Conservation (phyloP, 179 eudicot genomes). For the Drosera spatulata region DNA sequence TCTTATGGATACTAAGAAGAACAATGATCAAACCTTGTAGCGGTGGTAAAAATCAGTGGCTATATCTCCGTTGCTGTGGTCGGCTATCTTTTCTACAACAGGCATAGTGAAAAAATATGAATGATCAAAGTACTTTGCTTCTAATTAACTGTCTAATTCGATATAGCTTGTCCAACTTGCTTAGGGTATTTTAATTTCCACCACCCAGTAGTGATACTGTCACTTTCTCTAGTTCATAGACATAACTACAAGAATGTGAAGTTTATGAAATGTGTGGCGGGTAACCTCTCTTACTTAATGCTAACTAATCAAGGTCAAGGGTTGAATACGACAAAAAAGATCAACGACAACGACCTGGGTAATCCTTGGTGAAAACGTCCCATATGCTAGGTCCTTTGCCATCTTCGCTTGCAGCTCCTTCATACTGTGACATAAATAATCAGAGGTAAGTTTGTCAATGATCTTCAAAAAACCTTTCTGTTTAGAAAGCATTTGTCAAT, state of each 20-base stretch:
- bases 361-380: conserved; percentile 10
- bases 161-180: not conserved
- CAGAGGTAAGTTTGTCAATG: not conserved
- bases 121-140: not conserved
- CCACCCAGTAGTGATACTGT: not conserved
- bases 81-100: conserved; percentile 8
- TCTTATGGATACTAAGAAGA: too few relatives aligned
- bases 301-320: too few relatives aligned
- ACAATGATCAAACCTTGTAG: not conserved
- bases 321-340: not conserved
- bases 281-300: too few relatives aligned
- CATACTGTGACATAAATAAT: conserved; percentile 1
- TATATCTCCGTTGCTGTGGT: conserved; percentile 10
- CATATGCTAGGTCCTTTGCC: conserved; percentile 15
- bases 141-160: not conserved
- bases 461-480: not conserved
- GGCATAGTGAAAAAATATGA: too few relatives aligned
- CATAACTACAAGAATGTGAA: too few relatives aligned
- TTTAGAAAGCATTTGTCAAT: not conserved
- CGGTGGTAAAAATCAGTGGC: conserved; percentile 7
- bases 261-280: not conserved
- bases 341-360: conserved; percentile 8
- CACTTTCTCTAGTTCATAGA: too few relatives aligned
- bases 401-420: conserved; percentile 14
- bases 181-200: not conserved